Base-by-base conservation (phyloP, 164 flowering plant genomes). In the Aristolochia fimbriata region DNA sequence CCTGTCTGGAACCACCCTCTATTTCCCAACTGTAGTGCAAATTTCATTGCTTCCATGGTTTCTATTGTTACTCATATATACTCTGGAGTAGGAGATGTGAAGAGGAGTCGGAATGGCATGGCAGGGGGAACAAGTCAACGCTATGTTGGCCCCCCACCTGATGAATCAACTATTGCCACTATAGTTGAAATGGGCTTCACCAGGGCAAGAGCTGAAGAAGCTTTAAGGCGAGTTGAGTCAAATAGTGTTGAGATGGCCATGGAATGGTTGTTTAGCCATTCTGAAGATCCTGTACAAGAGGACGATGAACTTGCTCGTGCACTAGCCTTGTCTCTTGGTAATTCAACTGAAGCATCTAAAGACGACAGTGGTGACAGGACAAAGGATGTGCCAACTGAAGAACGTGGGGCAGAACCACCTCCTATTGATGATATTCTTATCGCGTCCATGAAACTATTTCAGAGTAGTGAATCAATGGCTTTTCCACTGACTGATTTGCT, bases 271-370 rank as follows among this genome's bases (percentile, higher is more conserved):
- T 80, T 84, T 62, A 82, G 71, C 73, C 98, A 89, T 73, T 73
- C 86, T 60, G 98, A 92, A 62, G 98, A 92, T 73, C 95, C 92
- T 55, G 86, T 82, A 50, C 93, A 85, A 73, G 97, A 92, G 66
- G 98, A 92, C 73, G 96, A 87, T 80, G 98, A 92, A 57, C 76
- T 92, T 61, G 97, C 98, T 58, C 87, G 84, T 53, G 98, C 97
- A 49, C 91, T 92, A 68, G 96, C 96, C 37, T 70, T 92, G 58
- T 92, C 98, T 19, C 72, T 92, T 13, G 98, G 97, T 55, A 87
- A 60, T 65, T 80, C 93, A 51, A 70, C 92, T 13, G 95, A 87
- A 64, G 55, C 85, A 25, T 61, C 86, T 51, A 92, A 88, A 76
- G 81, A 65, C 33, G 96, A 83, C 63, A 77, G 57, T 51, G 58